These are phyloP conservation scores for Coniella vitis DNA, from an alignment of 2,329 filamentous ascomycete genomes.

Conservation along the genomic window DNA sequence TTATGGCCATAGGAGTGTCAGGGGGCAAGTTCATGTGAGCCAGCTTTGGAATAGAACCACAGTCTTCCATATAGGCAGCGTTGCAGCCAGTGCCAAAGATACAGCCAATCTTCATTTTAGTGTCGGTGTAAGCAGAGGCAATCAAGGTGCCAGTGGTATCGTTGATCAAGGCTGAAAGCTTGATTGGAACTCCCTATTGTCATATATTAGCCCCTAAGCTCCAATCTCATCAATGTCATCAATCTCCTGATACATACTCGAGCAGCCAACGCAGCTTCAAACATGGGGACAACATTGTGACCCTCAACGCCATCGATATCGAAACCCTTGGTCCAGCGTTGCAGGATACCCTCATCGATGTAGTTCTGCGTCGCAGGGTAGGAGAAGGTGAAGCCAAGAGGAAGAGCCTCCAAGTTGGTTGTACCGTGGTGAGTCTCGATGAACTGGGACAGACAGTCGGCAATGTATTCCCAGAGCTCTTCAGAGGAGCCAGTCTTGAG, in stretches of 20 bases:
- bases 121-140: slow-evolving; percentile 93
- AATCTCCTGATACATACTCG: slow-evolving; percentile 39
- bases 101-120: slow-evolving; percentile 87
- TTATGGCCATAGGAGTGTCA: slow-evolving; percentile 85
- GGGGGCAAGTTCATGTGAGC: slow-evolving; percentile 82
- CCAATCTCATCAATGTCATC: slow-evolving; percentile 15
- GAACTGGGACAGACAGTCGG: slow-evolving; percentile 86
- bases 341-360: slow-evolving; percentile 85
- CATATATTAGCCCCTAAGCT: slow-evolving; percentile 17
- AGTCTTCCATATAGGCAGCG: slow-evolving; percentile 95
- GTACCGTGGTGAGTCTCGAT: slow-evolving; percentile 77
- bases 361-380: slow-evolving; percentile 91
- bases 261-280: slow-evolving; percentile 69
- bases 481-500: slow-evolving; percentile 79
- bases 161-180: slow-evolving; percentile 88
- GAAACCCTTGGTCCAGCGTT: slow-evolving; percentile 97
- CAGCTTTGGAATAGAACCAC: slow-evolving; percentile 86
- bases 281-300: slow-evolving; percentile 80
- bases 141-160: slow-evolving; percentile 97
- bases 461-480: slow-evolving; percentile 91
- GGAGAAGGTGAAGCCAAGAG: slow-evolving; percentile 92
- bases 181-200: slow-evolving; percentile 75
- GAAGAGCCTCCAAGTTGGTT: slow-evolving; percentile 54
- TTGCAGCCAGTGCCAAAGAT: slow-evolving; percentile 99
- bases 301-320: slow-evolving; percentile 91